Evolutionary conservation across 805 yeast species (phyloP), one percentile per base, ranked within the genome.

Genomic region (Teunomyces gatunensis): DNA sequence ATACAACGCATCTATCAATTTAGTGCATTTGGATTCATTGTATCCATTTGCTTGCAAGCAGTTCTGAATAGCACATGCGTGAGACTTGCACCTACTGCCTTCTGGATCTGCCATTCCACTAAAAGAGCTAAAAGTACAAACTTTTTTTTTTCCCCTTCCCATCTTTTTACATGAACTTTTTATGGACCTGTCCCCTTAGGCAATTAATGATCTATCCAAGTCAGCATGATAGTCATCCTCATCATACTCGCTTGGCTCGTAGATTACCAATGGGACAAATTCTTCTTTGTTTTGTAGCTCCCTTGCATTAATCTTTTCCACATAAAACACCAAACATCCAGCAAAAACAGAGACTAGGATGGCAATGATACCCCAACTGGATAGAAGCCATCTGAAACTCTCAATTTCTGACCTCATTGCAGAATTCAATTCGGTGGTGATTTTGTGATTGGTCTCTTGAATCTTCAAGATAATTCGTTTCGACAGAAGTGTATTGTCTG

Each of bases 361-460:
- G 1, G 94, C 88, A 39, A 87, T 73, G 29, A 94, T 71, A 7
- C 97, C 97, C 63, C 94, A 80, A 47, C 97, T 75, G 1, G 97
- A 90, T 39, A 92, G 81, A 59, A 89, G 89, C 99, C 99, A 92
- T 57, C 98, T 76, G 51, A 92, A 74, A 49, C 84, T 81, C 67
- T 92, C 99, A 48, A 89, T 87, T 47, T 89, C 94, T 0, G 94
- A 84, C 60, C 89, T 81, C 61, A 90, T 79, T 6, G 88, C 94
- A 29, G 94, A 83, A 51, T 84, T 81, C 55, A 94, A 76, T 54
- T 87, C 87, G 4, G 94, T 87, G 20, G 87, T 81, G 49, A 92
- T 91, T 55, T 89, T 84, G 67, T 89, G 90, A 55, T 87, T 84
- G 40, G 92, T 77, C 58, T 87, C 96, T 59, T 89, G 95, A 46